phyloP scores from a whole-genome alignment of 306 rosid species.

The Citrullus amarus region DNA sequence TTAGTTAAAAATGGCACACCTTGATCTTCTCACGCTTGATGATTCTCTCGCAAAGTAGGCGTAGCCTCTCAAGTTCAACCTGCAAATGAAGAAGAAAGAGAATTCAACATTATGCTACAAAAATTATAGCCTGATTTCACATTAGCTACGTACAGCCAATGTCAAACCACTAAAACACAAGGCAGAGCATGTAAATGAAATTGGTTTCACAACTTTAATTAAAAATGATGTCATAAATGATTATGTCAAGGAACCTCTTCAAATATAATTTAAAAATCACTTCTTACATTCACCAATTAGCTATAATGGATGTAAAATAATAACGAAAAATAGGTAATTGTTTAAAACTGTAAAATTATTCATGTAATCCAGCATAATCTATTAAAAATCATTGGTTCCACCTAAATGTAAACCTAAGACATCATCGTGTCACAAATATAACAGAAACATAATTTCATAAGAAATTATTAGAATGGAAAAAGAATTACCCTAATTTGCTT shows the following conservation, averaged over 20 bases:
- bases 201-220: neutral
- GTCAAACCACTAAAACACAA: neutral
- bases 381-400: neutral
- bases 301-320: neutral
- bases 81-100: constrained; percentile 19
- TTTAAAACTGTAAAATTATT: neutral
- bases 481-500: constrained; percentile 72
- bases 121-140: neutral
- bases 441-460: neutral
- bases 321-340: neutral
- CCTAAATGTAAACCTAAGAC: neutral
- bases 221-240: neutral
- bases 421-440: neutral
- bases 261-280: neutral
- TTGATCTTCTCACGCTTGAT: constrained; percentile 88
- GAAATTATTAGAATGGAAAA: neutral
- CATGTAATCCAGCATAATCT: neutral
- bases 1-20: constrained; percentile 28
- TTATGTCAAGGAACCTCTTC: neutral
- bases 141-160: neutral
- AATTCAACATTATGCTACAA: neutral
- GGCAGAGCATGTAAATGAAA: neutral
- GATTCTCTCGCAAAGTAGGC: constrained; percentile 92
- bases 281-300: neutral
- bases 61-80: constrained; percentile 94